Percentiles rank a stretch among this genome's conserved stretches.
These are phyloP conservation scores for Hericium alpestre DNA, from an alignment of 768 basidiomycete genomes.

Conservation along the genomic window DNA sequence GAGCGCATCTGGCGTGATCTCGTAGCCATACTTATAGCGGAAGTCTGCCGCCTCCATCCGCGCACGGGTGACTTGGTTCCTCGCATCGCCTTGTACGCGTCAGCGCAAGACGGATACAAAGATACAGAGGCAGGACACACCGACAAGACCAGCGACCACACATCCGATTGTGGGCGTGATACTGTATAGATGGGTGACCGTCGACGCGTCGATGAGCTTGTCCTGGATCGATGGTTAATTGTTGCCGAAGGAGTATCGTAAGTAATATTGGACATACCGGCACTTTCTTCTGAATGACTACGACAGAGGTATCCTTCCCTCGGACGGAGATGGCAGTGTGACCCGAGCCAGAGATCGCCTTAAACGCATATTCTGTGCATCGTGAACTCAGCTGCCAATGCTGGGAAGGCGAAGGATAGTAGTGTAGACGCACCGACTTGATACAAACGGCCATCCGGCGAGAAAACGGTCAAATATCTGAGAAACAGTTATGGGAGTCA, in stretches of 20 bases:
- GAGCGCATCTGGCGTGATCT: constrained; percentile 95
- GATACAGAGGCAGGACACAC: constrained; percentile 31
- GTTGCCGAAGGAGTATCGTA: background rate
- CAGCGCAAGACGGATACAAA: background rate
- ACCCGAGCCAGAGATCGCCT: constrained; percentile 94
- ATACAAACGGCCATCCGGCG: constrained; percentile 92
- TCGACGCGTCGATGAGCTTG: constrained; percentile 90
- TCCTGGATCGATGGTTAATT: constrained; percentile 44
- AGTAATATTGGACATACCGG: constrained; percentile 50
- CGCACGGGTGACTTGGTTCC: constrained; percentile 79
- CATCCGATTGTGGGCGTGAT: constrained; percentile 95
- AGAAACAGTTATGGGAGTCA: background rate
- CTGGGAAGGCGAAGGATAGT: too few species aligned
- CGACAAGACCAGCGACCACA: constrained; percentile 95
- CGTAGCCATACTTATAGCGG: constrained; percentile 94
- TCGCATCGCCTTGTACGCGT: constrained; percentile 66
- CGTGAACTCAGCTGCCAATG: too few species aligned
- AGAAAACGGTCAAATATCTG: constrained; percentile 94
- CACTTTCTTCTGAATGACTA: constrained; percentile 97
- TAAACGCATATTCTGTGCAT: constrained; percentile 90
- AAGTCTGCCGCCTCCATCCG: constrained; percentile 84
- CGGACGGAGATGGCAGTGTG: constrained; percentile 89
- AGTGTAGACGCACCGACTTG: constrained; percentile 75
- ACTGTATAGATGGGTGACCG: constrained; percentile 90
- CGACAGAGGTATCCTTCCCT: constrained; percentile 89